phyloP scores from a whole-genome alignment of 73 alveolate genomes.

The Paramecium bursaria region DNA sequence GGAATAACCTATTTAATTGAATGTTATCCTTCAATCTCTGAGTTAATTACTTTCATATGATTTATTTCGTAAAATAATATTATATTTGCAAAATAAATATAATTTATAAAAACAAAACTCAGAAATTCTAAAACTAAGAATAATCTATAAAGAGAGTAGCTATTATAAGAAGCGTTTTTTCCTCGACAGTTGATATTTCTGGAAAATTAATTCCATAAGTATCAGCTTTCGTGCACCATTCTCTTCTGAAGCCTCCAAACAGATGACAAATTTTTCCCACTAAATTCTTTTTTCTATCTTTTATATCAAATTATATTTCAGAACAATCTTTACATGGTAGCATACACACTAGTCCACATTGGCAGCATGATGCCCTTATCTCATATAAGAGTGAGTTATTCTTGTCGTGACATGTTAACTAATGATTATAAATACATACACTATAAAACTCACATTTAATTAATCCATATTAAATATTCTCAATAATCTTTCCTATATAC shows the following conservation, averaged over 20 bases:
- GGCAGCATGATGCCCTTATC: slow-evolving; percentile 41
- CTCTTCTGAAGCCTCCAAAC: slow-evolving; percentile 67
- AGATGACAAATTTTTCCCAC: slow-evolving; percentile 59
- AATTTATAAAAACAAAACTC: too few relatives aligned
- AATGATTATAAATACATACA: not conserved
- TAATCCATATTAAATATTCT: not conserved
- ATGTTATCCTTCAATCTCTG: slow-evolving; percentile 54
- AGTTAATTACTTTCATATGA: slow-evolving; percentile 8
- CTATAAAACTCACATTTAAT: slow-evolving; percentile 35
- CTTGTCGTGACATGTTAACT: slow-evolving; percentile 54
- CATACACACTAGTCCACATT: slow-evolving; percentile 48
- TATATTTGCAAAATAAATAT: too few relatives aligned
- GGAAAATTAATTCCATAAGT: slow-evolving; percentile 64
- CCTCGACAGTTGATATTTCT: slow-evolving; percentile 44
- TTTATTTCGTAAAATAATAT: too few relatives aligned
- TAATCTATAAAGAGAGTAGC: slow-evolving; percentile 62
- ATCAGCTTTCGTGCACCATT: slow-evolving; percentile 65
- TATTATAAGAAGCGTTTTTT: slow-evolving; percentile 29
- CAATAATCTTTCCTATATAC: slow-evolving; percentile 52
- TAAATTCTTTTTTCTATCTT: slow-evolving; percentile 10
- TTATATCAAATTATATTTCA: slow-evolving; percentile 29
- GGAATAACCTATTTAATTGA: not conserved
- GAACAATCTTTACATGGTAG: slow-evolving; percentile 35
- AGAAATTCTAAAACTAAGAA: slow-evolving; percentile 47
- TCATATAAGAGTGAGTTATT: slow-evolving; percentile 35